Conservation (phyloP, 2,329 filamentous ascomycete species). For the Incumbomyces lentus region DNA sequence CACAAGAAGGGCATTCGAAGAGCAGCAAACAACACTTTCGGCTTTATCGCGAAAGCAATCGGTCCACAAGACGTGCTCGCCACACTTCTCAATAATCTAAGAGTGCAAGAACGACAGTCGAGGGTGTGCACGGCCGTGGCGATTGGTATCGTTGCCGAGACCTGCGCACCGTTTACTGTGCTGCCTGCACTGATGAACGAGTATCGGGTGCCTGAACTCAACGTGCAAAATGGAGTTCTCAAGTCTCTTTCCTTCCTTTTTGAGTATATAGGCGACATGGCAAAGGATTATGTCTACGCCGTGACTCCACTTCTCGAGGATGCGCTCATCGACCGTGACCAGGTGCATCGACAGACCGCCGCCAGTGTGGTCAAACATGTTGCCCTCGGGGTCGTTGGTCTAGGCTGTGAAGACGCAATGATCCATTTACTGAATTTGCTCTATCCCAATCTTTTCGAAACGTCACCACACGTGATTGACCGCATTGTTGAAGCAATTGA, state of each 20-base stretch:
- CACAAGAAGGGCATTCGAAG: slow-evolving; percentile 99
- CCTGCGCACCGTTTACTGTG: slow-evolving; percentile 94
- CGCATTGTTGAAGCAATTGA: slow-evolving; percentile 96
- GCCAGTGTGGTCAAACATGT: slow-evolving; percentile 97
- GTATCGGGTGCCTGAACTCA: slow-evolving; percentile 94
- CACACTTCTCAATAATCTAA: slow-evolving; percentile 88
- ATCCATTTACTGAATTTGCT: slow-evolving; percentile 91
- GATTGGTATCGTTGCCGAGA: slow-evolving; percentile 97
- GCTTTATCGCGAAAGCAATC: slow-evolving; percentile 98
- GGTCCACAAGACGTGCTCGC: slow-evolving; percentile 94
- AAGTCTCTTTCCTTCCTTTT: slow-evolving; percentile 96
- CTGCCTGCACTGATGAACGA: slow-evolving; percentile 99
- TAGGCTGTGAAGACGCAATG: slow-evolving; percentile 98
- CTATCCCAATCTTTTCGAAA: slow-evolving; percentile 96
- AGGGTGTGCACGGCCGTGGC: slow-evolving; percentile 97
- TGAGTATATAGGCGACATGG: slow-evolving; percentile 99
- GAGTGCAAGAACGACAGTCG: slow-evolving; percentile 94
- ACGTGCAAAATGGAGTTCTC: slow-evolving; percentile 96
- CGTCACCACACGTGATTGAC: slow-evolving; percentile 95
- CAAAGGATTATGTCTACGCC: slow-evolving; percentile 98
- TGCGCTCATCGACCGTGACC: slow-evolving; percentile 92
- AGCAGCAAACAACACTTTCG: slow-evolving; percentile 98
- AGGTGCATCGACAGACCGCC: slow-evolving; percentile 94
- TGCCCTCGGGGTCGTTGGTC: slow-evolving; percentile 88
- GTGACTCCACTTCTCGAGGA: slow-evolving; percentile 93